Conservation (phyloP, 108 stramenopile species). For the Fistulifera solaris region DNA sequence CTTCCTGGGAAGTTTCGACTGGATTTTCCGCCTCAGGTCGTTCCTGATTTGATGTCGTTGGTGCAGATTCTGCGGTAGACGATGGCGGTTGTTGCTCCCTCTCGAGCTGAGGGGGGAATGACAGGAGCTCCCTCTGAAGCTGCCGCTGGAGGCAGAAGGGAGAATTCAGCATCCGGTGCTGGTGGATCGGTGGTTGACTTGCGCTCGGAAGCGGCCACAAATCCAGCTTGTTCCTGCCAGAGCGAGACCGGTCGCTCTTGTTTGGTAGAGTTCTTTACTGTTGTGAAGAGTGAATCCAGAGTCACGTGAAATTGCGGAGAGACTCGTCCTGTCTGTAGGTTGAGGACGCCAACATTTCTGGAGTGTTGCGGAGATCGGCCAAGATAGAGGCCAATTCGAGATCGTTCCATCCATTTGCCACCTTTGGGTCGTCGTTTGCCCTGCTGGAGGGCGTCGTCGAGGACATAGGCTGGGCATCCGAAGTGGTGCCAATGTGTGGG, state of each 20-base stretch:
- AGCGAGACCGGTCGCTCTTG: slow-evolving; percentile 4
- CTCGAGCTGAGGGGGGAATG: too few relatives aligned
- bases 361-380: slow-evolving; percentile 17
- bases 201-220: neutral
- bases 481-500: slow-evolving; percentile 15
- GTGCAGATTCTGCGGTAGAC: too few relatives aligned
- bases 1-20: slow-evolving; percentile 2
- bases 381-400: slow-evolving; percentile 20
- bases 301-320: slow-evolving; percentile 25
- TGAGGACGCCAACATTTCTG: slow-evolving; percentile 14
- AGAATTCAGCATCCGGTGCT: neutral
- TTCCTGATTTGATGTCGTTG: too few relatives aligned
- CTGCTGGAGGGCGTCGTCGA: neutral
- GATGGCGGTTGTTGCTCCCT: too few relatives aligned
- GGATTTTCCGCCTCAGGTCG: too few relatives aligned
- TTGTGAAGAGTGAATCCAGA: slow-evolving; percentile 13
- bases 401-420: slow-evolving; percentile 24
- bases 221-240: slow-evolving; percentile 9
- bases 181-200: neutral
- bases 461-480: slow-evolving; percentile 16
- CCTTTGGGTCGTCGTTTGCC: slow-evolving; percentile 4
- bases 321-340: slow-evolving; percentile 18
- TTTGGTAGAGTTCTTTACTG: neutral
- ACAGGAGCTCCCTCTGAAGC: slow-evolving; percentile 5
- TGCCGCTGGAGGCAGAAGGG: neutral